Evolutionary conservation across 2,329 filamentous ascomycete species (phyloP), one percentile per base, ranked within the genome.

Genomic region (Penicillium frequentans): DNA sequence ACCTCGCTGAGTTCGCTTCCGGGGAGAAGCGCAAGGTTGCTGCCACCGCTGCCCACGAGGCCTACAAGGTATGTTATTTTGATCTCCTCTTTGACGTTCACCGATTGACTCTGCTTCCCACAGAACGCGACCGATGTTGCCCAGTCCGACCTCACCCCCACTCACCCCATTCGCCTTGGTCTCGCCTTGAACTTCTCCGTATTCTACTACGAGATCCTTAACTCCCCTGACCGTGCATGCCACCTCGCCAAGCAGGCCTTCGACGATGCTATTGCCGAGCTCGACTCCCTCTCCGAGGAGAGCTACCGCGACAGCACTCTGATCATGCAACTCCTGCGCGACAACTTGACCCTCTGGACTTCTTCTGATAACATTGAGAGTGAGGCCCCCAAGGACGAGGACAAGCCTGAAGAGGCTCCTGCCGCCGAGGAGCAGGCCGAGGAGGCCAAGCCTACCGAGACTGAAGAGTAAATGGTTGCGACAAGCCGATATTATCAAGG

Each of bases 141-240:
- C 70, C 93, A 97, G 85, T 96, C 91, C 67, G 93, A 98, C 81
- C 89, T 98, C 70, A 93, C 93, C 63, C 93, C 93, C 63, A 98
- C 95, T 61, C 93, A 98, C 85, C 93, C 93, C 71, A 98, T 98
- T 83, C 93, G 93, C 73, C 91, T 98, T 66, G 93, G 93, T 79
- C 89, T 98, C 73, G 93, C 93, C 68, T 88, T 98, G 70, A 98
- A 97, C 89, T 97, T 98, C 87, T 97, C 93, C 64, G 93, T 97
- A 73, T 97, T 97, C 85, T 96, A 96, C 87, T 96, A 97, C 81
- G 95, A 97, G 86, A 97, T 97, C 77, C 84, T 97, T 76, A 98
- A 97, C 89, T 96, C 93, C 35, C 93, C 93, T 73, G 93, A 97
- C 81, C 91, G 90, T 76, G 93, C 93, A 74, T 98, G 93, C 87